Evolutionary conservation across 352 stramenopile genomes (phyloP).

Genomic region (Ophiocytium majus): DNA sequence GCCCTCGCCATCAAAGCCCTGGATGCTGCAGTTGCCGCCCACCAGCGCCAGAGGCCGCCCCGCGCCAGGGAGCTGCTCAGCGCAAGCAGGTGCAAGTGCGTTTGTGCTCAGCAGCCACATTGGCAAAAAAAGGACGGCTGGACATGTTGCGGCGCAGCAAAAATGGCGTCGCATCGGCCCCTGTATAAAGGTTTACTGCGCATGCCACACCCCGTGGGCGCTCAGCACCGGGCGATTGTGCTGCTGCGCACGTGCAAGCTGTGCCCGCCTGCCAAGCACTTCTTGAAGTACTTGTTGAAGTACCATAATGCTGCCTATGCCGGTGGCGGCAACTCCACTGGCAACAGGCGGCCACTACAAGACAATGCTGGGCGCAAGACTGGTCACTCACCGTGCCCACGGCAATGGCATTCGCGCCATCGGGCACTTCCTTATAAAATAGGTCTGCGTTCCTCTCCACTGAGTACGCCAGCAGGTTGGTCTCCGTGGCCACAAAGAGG

Average conservation of each 20-base stretch:
- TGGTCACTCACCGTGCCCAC: constrained; percentile 65
- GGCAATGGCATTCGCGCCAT: constrained; percentile 75
- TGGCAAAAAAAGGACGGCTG: not conserved
- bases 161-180: constrained; percentile 2
- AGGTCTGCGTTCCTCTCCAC: constrained; percentile 87
- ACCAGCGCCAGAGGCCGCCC: constrained; percentile 73
- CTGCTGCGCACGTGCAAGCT: too few relatives aligned
- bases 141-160: constrained; percentile 16
- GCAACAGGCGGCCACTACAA: too few relatives aligned
- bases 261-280: too few relatives aligned
- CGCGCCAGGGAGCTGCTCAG: constrained; percentile 57
- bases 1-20: constrained; percentile 74
- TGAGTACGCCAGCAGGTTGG: constrained; percentile 82
- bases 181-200: not conserved
- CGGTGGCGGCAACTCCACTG: too few relatives aligned
- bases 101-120: constrained; percentile 47
- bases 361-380: too few relatives aligned
- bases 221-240: too few relatives aligned
- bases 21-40: constrained; percentile 84
- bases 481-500: constrained; percentile 78
- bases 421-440: constrained; percentile 79
- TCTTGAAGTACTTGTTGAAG: too few relatives aligned
- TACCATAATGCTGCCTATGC: too few relatives aligned
- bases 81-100: not conserved
- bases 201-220: too few relatives aligned